Evolutionary conservation across 2,329 filamentous ascomycete species (phyloP), one percentile per base, ranked within the genome.

Genomic region (Monosporascus sp.): DNA sequence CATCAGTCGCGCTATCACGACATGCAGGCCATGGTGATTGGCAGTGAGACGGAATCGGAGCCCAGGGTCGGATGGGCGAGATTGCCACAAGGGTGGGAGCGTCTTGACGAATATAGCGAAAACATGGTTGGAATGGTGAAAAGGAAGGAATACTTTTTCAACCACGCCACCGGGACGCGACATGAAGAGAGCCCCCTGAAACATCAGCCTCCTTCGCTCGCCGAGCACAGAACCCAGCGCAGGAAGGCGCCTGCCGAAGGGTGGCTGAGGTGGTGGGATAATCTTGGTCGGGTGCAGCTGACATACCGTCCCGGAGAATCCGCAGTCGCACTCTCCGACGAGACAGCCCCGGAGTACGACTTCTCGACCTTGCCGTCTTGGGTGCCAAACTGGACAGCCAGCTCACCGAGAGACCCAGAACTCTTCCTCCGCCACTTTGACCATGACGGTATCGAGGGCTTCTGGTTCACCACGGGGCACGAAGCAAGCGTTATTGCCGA

Each of bases 1-100:
- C 56, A 58, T 35, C 54, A 57, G 44, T 50, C 52, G 31, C 47
- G 48, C n/a, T 58, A 56, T 24, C 48, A 58, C 44, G 58, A 60
- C 43, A 48, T 54, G 2, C 26, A 50, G 4, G 55, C 51, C 3
- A 40, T 40, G 18, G 48, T 60, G 11, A 35, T 37, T n/a, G 49
- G 55, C 38, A 52, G 46, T 5, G 50, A 24, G 24, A 24, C 24
- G 24, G 52, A 48, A 7, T 20, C 35, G 9, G 44, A 45, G 18
- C 49, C 54, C 15, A 47, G 54, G 24, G 26, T 50, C 17, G 58
- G 52, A 28, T 54, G 55, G 48, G 58, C 49, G 2, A 52, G 43
- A 28, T 37, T 58, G 7, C 56, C 54, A 14, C 24, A 37, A n/a
- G 57, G 55, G 3, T 59, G 57, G 57, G 57, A 59, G 46, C 37